Percentiles rank a stretch among this genome's conserved stretches.
These are phyloP conservation scores for Debaryomycetaceae sp. DNA, from an alignment of 1,139 yeast genomes.

Conservation along the genomic window DNA sequence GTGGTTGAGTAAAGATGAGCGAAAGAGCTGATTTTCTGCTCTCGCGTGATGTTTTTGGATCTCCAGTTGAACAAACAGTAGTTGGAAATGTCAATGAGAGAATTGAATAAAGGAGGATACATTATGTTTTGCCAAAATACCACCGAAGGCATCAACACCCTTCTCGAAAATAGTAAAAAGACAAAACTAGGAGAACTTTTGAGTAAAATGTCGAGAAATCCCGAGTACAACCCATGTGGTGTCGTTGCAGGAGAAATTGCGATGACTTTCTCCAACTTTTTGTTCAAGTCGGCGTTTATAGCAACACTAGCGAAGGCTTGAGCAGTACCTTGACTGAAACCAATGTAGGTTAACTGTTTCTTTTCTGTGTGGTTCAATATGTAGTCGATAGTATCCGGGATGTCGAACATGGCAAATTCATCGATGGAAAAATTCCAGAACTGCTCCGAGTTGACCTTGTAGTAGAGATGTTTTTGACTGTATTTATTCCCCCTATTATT, in stretches of 20 bases:
- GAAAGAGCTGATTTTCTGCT: slow-evolving; percentile 75
- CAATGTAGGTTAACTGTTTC: slow-evolving; percentile 63
- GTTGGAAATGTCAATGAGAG: slow-evolving; percentile 68
- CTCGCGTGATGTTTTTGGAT: slow-evolving; percentile 60
- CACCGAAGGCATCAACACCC: slow-evolving; percentile 71
- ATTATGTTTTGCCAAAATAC: slow-evolving; percentile 78
- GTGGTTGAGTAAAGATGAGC: slow-evolving; percentile 88
- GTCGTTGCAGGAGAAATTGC: slow-evolving; percentile 95
- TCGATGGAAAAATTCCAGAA: slow-evolving; percentile 49
- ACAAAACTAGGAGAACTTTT: slow-evolving; percentile 77
- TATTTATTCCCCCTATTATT: slow-evolving; percentile 90
- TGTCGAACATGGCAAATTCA: slow-evolving; percentile 47
- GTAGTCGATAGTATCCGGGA: slow-evolving; percentile 43
- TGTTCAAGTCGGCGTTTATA: slow-evolving; percentile 64
- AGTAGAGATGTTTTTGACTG: slow-evolving; percentile 47
- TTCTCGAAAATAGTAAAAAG: slow-evolving; percentile 70
- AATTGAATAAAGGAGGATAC: slow-evolving; percentile 78
- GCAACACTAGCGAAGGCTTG: slow-evolving; percentile 83
- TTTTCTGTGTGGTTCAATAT: slow-evolving; percentile 24
- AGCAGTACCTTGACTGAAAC: slow-evolving; percentile 90
- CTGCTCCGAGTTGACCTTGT: slow-evolving; percentile 33
- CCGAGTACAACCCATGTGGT: slow-evolving; percentile 78
- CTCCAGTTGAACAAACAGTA: slow-evolving; percentile 75
- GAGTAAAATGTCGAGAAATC: slow-evolving; percentile 70
- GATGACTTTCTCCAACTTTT: slow-evolving; percentile 65